phyloP scores from a whole-genome alignment of 208 protist genomes.

The Crithidia acanthocephali region DNA sequence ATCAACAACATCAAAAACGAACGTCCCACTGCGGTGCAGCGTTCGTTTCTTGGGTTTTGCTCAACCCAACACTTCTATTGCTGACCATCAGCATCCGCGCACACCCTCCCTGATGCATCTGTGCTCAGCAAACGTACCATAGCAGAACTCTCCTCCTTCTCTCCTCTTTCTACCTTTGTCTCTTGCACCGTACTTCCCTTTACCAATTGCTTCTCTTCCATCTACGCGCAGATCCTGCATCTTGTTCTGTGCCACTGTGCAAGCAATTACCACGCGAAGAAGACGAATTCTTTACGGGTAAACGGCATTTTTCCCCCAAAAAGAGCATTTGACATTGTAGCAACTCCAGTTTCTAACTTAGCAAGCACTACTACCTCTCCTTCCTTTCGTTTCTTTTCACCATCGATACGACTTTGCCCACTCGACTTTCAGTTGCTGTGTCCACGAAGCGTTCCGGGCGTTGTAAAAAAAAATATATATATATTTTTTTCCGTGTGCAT shows the following conservation, averaged over 20 bases:
- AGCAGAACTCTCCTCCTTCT: no score
- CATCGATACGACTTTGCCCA: background rate
- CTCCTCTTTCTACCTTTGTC: background rate
- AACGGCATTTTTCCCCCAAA: background rate
- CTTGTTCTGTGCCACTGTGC: background rate
- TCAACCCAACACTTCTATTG: no score
- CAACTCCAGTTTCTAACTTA: background rate
- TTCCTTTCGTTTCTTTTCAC: background rate
- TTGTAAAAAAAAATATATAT: constrained; percentile 14
- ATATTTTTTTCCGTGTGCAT: constrained; percentile 25
- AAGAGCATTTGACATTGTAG: background rate
- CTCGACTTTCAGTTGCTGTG: background rate
- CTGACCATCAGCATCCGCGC: no score
- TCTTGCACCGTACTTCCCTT: background rate
- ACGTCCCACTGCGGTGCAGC: no score
- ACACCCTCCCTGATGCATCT: no score
- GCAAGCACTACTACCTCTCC: background rate
- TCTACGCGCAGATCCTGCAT: background rate
- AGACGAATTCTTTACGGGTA: background rate
- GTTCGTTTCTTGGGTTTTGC: no score
- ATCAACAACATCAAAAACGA: no score
- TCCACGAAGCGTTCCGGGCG: background rate
- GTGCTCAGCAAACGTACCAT: no score
- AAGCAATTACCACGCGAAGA: background rate
- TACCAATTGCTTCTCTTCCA: constrained; percentile 12